Evolutionary conservation across 441 rosid genomes (phyloP), one percentile per base, ranked within the genome.

Genomic region (Breynia disticha): DNA sequence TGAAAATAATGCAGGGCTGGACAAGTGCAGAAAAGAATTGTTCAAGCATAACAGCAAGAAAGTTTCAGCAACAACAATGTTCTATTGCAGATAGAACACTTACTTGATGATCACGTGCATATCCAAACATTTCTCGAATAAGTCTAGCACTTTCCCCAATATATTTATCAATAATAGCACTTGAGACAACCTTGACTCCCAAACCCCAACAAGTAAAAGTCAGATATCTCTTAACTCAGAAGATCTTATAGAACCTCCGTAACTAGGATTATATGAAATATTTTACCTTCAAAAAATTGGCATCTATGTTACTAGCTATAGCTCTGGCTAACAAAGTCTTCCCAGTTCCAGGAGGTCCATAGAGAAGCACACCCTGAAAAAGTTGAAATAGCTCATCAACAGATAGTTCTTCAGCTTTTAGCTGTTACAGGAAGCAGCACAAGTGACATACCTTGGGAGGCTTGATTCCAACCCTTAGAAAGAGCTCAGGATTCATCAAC

Each of bases 401-500:
- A 28, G n/a, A 9, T 28, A 2, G 5, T 39, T 39, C 9, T 39
- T 39, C 11, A 39, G 43, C 12, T 39, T 10, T 39, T 9, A 14
- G 14, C 43, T 14, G 14, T 32, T 52, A 15, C 3, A n/a, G 18
- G 35, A 24, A 18, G 7, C 5, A 14, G 24, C 24, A 19, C 3
- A 17, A 8, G 54, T 56, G 35, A 51, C 59, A 12, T 58, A 83
- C 97, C 97, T 89, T 93, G 13, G 99, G 99, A 49, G 99, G 99
- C 65, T 93, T 89, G 46, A 93, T 89, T 51, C 99, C 97, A 38
- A 93, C 97, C 67, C 98, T 76, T 18, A 89, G 64, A 76, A 89
- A 93, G 54, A 93, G 93, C 63, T 93, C 97, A 18, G 98, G 98
- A 69, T 93, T 93, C 98, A 88, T 89, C 28, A 93, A 81, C 67